A percentile compares a stretch with the other conserved stretches of the same genome.
phyloP scores from a whole-genome alignment of 2,329 filamentous ascomycete genomes.

The Capronia epimyces region DNA sequence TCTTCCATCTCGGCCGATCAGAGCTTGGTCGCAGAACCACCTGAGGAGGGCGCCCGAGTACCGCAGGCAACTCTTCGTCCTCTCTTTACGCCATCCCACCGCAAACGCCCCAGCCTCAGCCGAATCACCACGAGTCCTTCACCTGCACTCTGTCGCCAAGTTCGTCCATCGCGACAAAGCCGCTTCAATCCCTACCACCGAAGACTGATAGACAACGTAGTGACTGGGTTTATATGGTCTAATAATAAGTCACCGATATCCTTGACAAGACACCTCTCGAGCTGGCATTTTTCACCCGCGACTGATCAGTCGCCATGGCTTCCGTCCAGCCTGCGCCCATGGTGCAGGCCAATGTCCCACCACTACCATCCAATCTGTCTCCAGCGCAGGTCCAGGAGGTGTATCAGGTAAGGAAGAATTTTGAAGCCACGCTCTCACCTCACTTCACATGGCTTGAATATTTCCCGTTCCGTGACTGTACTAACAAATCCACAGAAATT shows the following conservation, averaged over 20 bases:
- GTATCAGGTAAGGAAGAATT: slow-evolving; percentile 42
- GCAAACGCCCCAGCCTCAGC: slow-evolving; percentile 11
- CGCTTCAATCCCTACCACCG: slow-evolving; percentile 10
- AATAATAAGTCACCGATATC: slow-evolving; percentile 6
- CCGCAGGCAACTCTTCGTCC: slow-evolving; percentile 22
- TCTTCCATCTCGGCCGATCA: slow-evolving; percentile 21
- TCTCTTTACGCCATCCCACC: slow-evolving; percentile 22
- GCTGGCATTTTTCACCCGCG: slow-evolving; percentile 2
- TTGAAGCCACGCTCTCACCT: slow-evolving; percentile 6
- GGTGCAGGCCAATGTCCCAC: slow-evolving; percentile 60
- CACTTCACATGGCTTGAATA: not conserved
- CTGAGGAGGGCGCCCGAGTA: slow-evolving; percentile 22
- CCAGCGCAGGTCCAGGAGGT: slow-evolving; percentile 74
- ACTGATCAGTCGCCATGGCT: slow-evolving; percentile 56
- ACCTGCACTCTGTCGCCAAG: slow-evolving; percentile 30
- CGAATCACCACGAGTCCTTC: slow-evolving; percentile 13
- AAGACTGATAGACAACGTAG: slow-evolving; percentile 2
- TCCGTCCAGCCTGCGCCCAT: slow-evolving; percentile 69
- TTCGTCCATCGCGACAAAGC: slow-evolving; percentile 30
- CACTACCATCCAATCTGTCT: slow-evolving; percentile 62
- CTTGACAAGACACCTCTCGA: slow-evolving; percentile 10
- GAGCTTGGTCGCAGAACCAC: slow-evolving; percentile 9
- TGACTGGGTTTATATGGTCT: slow-evolving; percentile 9
- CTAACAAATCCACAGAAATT: slow-evolving; percentile 63
- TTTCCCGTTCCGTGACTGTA: slow-evolving; percentile 1